Evolutionary conservation across 2,329 filamentous ascomycete genomes (phyloP), one percentile per base, ranked within the genome.

Genomic region (Colletotrichum musae): DNA sequence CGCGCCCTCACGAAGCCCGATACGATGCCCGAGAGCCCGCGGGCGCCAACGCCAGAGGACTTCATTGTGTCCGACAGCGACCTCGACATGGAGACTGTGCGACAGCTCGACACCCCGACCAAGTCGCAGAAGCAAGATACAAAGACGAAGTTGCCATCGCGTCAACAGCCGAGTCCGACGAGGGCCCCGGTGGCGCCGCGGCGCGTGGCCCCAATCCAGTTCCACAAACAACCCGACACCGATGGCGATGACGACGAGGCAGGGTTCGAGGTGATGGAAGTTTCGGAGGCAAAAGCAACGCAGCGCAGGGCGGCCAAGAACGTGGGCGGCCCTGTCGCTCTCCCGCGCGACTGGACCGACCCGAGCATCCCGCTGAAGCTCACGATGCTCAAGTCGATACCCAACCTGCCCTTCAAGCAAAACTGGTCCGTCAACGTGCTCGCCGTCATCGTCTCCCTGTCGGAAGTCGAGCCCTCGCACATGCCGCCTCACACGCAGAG

Each of bases 351-450:
- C 59, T 83, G 81, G 77, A 78, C 81, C 59, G 75, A 85, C 58
- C 79, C 76, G 0, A 79, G 80, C 28, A 78, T 76, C 0, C 85
- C 86, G 0, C 78, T 88, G 16, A 88, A 86, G 71, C 83, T 89
- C 32, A 88, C 86, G 0, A 80, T 80, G 4, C 79, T 89, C 13
- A 80, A 80, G 54, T 79, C 82, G 6, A 84, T 89, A 57, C 85
- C 86, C 0, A 78, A 83, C 68, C 81, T 89, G 1, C 87, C 86
- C 2, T 89, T 87, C 76, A 84, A 84, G 61, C 86, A 88, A 68
- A 89, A 89, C 74, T 89, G 86, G 87, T 85, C 84, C 53, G 82
- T 86, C 75, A 89, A 89, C 70, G 78, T 88, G 6, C 82, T 89
- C 4, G 86, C 81, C 63, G 80, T 89, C n/a, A 70, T 89, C 4